Evolutionary conservation across 768 basidiomycete genomes (phyloP), one percentile per base, ranked within the genome.

Genomic region (Psilocybe azurescens): DNA sequence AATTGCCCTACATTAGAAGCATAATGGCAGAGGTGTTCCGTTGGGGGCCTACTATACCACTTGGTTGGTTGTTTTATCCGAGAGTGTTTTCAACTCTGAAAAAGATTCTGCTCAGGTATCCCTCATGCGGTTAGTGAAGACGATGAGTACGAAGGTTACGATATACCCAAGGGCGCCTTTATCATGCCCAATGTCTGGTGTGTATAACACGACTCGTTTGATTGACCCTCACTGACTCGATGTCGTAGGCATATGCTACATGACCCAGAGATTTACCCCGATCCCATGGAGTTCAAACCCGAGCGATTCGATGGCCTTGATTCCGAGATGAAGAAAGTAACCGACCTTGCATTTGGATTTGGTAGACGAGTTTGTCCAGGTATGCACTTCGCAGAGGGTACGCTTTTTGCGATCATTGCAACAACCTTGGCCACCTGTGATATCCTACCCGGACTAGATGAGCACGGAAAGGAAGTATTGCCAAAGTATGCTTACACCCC

Each of bases 361-460:
- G 78, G 78, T 29, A 74, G 83, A 14, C 77, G 80, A 2, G 69
- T 77, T 14, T 82, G 81, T 59, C 79, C 77, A 47, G 85, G 84
- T 13, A 64, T 66, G 11, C 70, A 74, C 57, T 68, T 78, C 36
- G 74, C 73, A 5, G 67, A 72, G n/a, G 67, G 66, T 9, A 68
- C 69, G 0, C 52, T 76, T 1, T 76, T 70, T 50, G 62, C 74
- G 3, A 59, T 65, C 11, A 67, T 75, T 1, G 65, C 73, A 3
- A 71, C 72, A 3, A 65, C 76, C 16, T 64, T 80, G 5, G 72
- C 72, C 4, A 70, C 73, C 4, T 78, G 74, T 59, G 56, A 72
- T 56, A 71, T 80, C 18, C 51, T 67, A 1, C 74, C 72, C 8
- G 71, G 70, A 1, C 62, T 72, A 0, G 74, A 74, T 50, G 66